Conservation (phyloP, 1,139 yeast species). For the Blastobotrys capitulatus region DNA sequence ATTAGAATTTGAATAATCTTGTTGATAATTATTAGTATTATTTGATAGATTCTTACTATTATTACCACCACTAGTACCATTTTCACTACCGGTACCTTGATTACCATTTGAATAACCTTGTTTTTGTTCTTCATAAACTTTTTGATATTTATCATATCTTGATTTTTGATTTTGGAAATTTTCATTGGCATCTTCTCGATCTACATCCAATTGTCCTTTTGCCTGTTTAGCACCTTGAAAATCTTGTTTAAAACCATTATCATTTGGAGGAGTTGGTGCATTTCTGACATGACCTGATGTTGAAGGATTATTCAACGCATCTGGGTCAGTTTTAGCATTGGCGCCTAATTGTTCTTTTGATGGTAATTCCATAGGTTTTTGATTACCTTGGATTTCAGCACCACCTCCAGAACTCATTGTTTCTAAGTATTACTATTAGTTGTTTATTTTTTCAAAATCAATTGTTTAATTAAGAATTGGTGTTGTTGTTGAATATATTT, state of each 20-base stretch:
- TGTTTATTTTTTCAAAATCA: too few species aligned
- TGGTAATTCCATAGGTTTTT: not conserved
- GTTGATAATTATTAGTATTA: not conserved
- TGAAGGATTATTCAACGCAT: not conserved
- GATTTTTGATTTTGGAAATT: too few species aligned
- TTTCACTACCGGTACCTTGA: too few species aligned
- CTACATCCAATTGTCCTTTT: too few species aligned
- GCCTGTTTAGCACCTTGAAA: not conserved
- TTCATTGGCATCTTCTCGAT: too few species aligned
- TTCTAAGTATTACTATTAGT: too few species aligned
- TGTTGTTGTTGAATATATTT: too few species aligned
- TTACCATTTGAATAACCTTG: too few species aligned
- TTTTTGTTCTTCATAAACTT: too few species aligned
- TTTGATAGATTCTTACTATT: not conserved
- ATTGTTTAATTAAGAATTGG: not conserved
- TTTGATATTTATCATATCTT: too few species aligned
- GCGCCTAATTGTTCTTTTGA: not conserved
- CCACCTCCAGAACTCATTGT: not conserved
- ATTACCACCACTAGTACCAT: too few species aligned
- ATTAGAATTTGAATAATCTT: not conserved
- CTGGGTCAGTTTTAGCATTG: not conserved
- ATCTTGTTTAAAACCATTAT: too few species aligned
- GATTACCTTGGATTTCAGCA: not conserved
- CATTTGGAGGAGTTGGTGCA: not conserved
- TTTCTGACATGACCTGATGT: not conserved